Evolutionary conservation across 2,329 filamentous ascomycete species (phyloP).

Genomic region (Alternaria ventricosa): DNA sequence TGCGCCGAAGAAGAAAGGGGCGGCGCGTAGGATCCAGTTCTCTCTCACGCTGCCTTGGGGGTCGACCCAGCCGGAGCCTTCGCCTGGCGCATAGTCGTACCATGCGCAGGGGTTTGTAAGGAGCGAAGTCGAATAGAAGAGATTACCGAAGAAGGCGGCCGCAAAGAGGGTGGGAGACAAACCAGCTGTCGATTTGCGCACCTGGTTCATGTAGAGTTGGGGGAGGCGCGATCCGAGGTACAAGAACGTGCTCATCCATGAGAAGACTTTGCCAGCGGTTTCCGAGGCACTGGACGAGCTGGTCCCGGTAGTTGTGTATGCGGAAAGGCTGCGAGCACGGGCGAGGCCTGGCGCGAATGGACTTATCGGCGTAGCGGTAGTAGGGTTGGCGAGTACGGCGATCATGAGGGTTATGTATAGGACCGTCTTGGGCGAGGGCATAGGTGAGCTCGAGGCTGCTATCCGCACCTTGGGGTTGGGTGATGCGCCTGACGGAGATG

Average conservation of each 20-base stretch:
- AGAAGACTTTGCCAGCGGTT: slow-evolving; percentile 51
- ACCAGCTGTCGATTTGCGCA: slow-evolving; percentile 67
- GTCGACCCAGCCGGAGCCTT: slow-evolving; percentile 67
- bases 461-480: slow-evolving; percentile 41
- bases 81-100: slow-evolving; percentile 59
- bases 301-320: slow-evolving; percentile 8
- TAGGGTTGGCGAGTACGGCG: slow-evolving; percentile 51
- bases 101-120: slow-evolving; percentile 70
- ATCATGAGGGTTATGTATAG: slow-evolving; percentile 56
- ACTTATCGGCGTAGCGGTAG: slow-evolving; percentile 35
- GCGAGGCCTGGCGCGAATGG: slow-evolving; percentile 31
- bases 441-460: slow-evolving; percentile 50
- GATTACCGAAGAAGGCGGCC: slow-evolving; percentile 71
- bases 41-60: slow-evolving; percentile 59
- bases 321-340: slow-evolving; percentile 20
- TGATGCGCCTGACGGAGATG: slow-evolving; percentile 25
- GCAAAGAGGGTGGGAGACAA: slow-evolving; percentile 68
- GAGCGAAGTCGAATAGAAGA: slow-evolving; percentile 70
- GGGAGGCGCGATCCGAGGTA: slow-evolving; percentile 54
- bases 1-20: slow-evolving; percentile 71
- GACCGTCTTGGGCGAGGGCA: slow-evolving; percentile 54
- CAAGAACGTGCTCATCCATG: slow-evolving; percentile 53
- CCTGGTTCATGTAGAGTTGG: slow-evolving; percentile 70
- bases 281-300: slow-evolving; percentile 28
- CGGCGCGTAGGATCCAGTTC: slow-evolving; percentile 64